Base-by-base conservation (phyloP, 768 basidiomycete genomes). In the Xerocomus spinulosus region DNA sequence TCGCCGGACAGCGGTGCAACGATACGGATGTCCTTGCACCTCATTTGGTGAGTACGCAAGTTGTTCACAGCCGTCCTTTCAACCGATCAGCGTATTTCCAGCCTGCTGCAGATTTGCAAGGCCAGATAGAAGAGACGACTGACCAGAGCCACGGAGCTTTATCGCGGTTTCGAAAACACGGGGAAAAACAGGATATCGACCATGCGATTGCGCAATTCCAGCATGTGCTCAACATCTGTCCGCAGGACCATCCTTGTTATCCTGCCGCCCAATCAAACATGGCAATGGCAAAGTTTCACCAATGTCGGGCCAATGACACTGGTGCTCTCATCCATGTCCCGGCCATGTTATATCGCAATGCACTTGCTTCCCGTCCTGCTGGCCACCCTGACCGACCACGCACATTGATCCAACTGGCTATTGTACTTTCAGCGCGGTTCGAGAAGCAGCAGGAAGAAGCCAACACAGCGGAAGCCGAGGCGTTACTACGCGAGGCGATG, bases 331-430 rank as follows among this genome's bases (percentile, higher is more conserved):
- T 38, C 37, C 21, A 38, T 24, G 4, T 6, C 12, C 13, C 37
- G 2, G 10, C 23, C n/a, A 14, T 14, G 20, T 38, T 38, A 50
- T 45, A 43, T 14, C 37, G 14, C 5, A 6, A 38, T 9, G 44
- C 32, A 12, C 42, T 49, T 26, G 13, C 17, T 15, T 4, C 33
- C 8, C 42, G 51, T 30, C 43, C 48, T n/a, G 12, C 21, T 1
- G 38, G 51, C 39, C 48, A 44, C 18, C 46, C 42, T 8, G 50
- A 51, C n/a, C 26, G 46, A 43, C 36, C 41, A 4, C 17, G 23
- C 4, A 48, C 46, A 8, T 34, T 51, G 30, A 26, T 48, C 2
- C 35, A 50, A 3, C 21, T 46, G 20, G 43, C 47, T 0, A 5
- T 13, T 1, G 49, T 46, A 8, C 24, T 30, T 18, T 13, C 20